phyloP scores from a whole-genome alignment of 306 rosid species.

The Astragalus membranaceus region DNA sequence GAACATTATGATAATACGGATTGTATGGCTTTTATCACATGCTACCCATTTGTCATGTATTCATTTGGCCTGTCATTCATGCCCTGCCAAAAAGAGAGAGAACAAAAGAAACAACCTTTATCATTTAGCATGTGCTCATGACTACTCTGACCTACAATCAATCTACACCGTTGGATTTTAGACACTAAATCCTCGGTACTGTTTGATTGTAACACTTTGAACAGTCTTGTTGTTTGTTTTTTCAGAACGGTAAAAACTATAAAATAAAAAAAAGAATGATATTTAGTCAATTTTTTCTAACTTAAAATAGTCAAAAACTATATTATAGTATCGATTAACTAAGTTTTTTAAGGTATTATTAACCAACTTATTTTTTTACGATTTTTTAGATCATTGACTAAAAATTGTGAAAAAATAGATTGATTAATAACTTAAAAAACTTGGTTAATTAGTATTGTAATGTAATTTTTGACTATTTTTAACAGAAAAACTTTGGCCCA shows the following conservation, averaged over 20 bases:
- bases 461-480: too few relatives aligned
- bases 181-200: neutral
- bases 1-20: slow-evolving; percentile 8
- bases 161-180: slow-evolving; percentile 15
- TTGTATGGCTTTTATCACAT: slow-evolving; percentile 31
- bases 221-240: neutral
- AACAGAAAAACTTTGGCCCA: too few relatives aligned
- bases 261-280: too few relatives aligned
- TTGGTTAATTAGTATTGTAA: too few relatives aligned
- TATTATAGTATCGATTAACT: too few relatives aligned
- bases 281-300: too few relatives aligned
- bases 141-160: neutral
- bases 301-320: too few relatives aligned
- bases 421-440: too few relatives aligned
- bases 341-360: too few relatives aligned
- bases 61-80: slow-evolving; percentile 25
- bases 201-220: neutral
- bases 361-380: too few relatives aligned
- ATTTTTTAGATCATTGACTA: too few relatives aligned
- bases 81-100: slow-evolving; percentile 19
- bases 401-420: too few relatives aligned
- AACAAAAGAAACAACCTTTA: slow-evolving; percentile 14
- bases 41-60: slow-evolving; percentile 21
- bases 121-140: slow-evolving; percentile 15
- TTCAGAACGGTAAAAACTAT: neutral